Percentiles rank a stretch among this genome's conserved stretches.
These are phyloP conservation scores for Vitis vinifera DNA, from an alignment of 164 flowering plant genomes.

Conservation along the genomic window ASM3070453v1 NC_081805.1:6174001-6174500, in stretches of 20 bases:
- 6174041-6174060: conserved; percentile 86
- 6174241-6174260: background rate
- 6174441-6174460: no score
- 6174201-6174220: background rate
- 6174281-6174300: background rate
- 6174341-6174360: background rate
- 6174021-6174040: conserved; percentile 96
- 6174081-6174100: conserved; percentile 89
- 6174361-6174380: background rate
- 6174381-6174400: no score
- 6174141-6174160: conserved; percentile 98
- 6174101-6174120: conserved; percentile 96
- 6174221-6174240: background rate
- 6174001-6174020: conserved; percentile 91
- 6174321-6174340: background rate
- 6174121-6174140: conserved; percentile 93
- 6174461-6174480: background rate
- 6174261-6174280: background rate
- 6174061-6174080: conserved; percentile 87
- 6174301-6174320: background rate
- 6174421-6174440: no score
- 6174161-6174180: conserved; percentile 96
- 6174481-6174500: background rate
- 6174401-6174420: no score
- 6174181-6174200: conserved; percentile 62